phyloP scores from a whole-genome alignment of 208 protist genomes.

The Acanthamoeba pearcei region DNA sequence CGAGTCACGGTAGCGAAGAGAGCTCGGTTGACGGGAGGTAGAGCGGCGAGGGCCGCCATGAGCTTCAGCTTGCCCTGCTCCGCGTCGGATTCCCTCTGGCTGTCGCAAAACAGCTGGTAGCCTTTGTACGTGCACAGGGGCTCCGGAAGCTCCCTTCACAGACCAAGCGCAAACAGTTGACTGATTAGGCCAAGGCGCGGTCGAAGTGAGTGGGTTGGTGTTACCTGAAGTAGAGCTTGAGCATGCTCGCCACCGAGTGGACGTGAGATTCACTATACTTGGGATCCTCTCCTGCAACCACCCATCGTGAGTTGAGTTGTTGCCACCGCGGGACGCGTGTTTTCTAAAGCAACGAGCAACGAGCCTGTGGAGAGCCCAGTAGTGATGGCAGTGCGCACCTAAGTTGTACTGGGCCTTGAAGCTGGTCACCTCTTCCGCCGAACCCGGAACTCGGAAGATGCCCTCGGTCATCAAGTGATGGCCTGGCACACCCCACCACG shows the following conservation, averaged over 20 bases:
- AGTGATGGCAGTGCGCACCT: neutral
- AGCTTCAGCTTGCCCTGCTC: neutral
- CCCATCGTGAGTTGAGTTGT: neutral
- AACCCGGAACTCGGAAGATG: slow-evolving; percentile 30
- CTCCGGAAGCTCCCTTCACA: slow-evolving; percentile 21
- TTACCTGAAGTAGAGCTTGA: slow-evolving; percentile 51
- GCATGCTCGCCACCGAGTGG: slow-evolving; percentile 37
- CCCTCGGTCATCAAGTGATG: neutral
- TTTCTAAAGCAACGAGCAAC: neutral
- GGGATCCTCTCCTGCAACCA: neutral
- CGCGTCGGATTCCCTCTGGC: neutral
- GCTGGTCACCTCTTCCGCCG: neutral
- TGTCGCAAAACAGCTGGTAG: slow-evolving; percentile 5
- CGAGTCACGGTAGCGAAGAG: neutral
- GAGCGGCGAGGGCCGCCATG: neutral
- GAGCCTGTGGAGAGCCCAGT: neutral
- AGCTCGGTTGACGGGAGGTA: slow-evolving; percentile 10
- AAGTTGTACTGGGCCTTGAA: slow-evolving; percentile 35
- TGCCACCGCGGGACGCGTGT: neutral
- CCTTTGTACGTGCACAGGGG: slow-evolving; percentile 43
- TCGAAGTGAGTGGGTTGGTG: neutral
- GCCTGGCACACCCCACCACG: neutral
- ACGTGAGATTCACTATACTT: neutral
- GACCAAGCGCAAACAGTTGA: neutral
- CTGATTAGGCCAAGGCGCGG: too few relatives aligned